Conservation (phyloP, 2,329 filamentous ascomycete species). For the Alternaria sp. region DNA sequence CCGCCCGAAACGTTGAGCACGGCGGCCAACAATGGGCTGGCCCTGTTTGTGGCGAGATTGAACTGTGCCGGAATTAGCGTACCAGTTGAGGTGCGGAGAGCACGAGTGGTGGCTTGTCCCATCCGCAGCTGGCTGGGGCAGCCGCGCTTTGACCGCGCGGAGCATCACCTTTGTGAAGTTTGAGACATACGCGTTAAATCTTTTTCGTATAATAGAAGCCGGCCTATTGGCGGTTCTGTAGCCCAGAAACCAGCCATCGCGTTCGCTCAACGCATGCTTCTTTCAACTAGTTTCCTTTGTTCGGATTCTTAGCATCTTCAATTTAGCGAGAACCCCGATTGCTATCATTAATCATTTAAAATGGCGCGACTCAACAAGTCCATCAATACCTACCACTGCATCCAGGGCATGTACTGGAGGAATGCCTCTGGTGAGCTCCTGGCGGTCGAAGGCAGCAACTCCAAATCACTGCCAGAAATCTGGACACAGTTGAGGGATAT, state of each 20-base stretch:
- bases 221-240: constrained; percentile 10
- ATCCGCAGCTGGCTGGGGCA: constrained; percentile 30
- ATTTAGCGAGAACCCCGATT: constrained; percentile 13
- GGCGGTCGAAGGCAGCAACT: constrained; percentile 37
- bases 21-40: constrained; percentile 17
- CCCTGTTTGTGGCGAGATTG: constrained; percentile 29
- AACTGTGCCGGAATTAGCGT: constrained; percentile 27
- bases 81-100: constrained; percentile 26
- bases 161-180: constrained; percentile 20
- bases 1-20: constrained; percentile 17
- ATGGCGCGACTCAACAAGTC: constrained; percentile 45
- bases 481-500: constrained; percentile 34
- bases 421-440: constrained; percentile 34
- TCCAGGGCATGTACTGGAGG: constrained; percentile 44
- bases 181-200: constrained; percentile 21
- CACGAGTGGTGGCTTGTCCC: constrained; percentile 27
- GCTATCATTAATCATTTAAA: constrained; percentile 22
- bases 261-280: constrained; percentile 12
- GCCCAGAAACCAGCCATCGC: constrained; percentile 18
- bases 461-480: constrained; percentile 27
- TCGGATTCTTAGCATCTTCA: constrained; percentile 13
- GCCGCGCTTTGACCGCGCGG: constrained; percentile 21
- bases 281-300: constrained; percentile 20
- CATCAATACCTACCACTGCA: constrained; percentile 39
- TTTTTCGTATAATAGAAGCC: constrained; percentile 34